These are phyloP conservation scores for Lignosus rhinocerotis DNA, from an alignment of 1,284 basidiomycete genomes.

Conservation along the genomic window DNA sequence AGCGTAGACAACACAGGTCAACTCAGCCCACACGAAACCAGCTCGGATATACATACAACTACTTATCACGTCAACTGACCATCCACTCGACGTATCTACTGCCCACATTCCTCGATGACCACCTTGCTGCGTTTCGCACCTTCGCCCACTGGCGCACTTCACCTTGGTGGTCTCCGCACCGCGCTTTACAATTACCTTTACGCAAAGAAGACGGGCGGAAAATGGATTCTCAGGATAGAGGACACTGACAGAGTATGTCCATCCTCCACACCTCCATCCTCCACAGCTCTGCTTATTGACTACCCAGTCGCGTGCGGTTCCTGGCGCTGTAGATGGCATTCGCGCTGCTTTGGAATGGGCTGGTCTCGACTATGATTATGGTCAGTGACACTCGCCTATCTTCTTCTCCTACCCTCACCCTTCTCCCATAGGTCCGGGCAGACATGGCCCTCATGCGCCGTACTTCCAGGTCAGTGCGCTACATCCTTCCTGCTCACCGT, in stretches of 20 bases:
- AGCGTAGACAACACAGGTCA: background rate
- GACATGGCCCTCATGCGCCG: slow-evolving; percentile 70
- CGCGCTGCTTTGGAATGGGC: slow-evolving; percentile 85
- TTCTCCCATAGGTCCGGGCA: slow-evolving; percentile 67
- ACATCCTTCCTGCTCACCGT: background rate
- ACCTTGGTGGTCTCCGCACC: slow-evolving; percentile 95
- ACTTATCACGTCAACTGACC: no score
- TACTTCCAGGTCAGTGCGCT: slow-evolving; percentile 73
- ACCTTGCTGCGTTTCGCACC: slow-evolving; percentile 87
- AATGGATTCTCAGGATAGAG: slow-evolving; percentile 92
- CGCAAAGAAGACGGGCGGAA: slow-evolving; percentile 78
- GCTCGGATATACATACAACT: no score
- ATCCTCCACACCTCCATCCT: background rate
- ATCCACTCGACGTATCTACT: background rate
- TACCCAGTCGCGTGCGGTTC: slow-evolving; percentile 72
- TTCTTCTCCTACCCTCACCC: background rate
- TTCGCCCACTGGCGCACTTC: slow-evolving; percentile 92
- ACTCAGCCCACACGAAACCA: no score
- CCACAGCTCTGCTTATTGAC: background rate
- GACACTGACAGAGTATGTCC: slow-evolving; percentile 85
- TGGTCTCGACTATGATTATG: slow-evolving; percentile 91
- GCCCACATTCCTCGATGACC: background rate
- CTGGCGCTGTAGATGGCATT: slow-evolving; percentile 84
- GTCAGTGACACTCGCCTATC: slow-evolving; percentile 40
- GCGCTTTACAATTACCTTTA: slow-evolving; percentile 93